Evolutionary conservation across 2,329 filamentous ascomycete genomes (phyloP), one percentile per base, ranked within the genome.

Genomic region (Fusarium sp.): DNA sequence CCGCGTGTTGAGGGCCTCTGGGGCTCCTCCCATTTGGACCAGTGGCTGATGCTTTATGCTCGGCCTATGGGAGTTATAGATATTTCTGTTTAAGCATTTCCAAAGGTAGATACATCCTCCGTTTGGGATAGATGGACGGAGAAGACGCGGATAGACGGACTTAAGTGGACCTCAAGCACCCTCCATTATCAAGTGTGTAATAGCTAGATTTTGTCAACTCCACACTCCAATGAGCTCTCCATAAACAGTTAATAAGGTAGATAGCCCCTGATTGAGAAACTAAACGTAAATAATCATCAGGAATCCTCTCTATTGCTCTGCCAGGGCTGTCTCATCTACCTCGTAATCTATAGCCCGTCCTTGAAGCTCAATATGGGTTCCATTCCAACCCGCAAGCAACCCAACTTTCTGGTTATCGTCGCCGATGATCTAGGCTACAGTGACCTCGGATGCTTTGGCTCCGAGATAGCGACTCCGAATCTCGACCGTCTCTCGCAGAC

Each of bases 401-500:
- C 78, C 8, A 80, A 79, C 48, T 79, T 80, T 55, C 76, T 80
- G 22, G 45, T 80, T 63, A 73, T 79, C 26, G 74, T 79, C 4
- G 78, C 78, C 14, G 78, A 80, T 63, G 77, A 80, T 55, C 63
- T 80, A 15, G 76, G 78, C 14, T 79, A 74, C 51, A 77, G 74
- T 45, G 78, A 79, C 42, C 67, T 68, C 20, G 71, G 73, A n/a
- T 72, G 67, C 31, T 90, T 88, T 72, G 88, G 88, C 54, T 85
- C 86, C 69, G 88, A 90, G 79, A 90, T 90, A 72, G 82, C 82
- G 20, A 90, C 88, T 0, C 89, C 88, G 8, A 87, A 88, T 72
- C 82, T 90, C 28, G 87, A 90, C 80, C 84, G 84, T 20, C 79
- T 88, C 5, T 85, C 86, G 1, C 76, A 83, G 45, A 78, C 84